A percentile compares a stretch with the other conserved stretches of the same genome.
Conservation (phyloP, 176 grass and related monocot species). For the Coix lacrymajobi region DNA sequence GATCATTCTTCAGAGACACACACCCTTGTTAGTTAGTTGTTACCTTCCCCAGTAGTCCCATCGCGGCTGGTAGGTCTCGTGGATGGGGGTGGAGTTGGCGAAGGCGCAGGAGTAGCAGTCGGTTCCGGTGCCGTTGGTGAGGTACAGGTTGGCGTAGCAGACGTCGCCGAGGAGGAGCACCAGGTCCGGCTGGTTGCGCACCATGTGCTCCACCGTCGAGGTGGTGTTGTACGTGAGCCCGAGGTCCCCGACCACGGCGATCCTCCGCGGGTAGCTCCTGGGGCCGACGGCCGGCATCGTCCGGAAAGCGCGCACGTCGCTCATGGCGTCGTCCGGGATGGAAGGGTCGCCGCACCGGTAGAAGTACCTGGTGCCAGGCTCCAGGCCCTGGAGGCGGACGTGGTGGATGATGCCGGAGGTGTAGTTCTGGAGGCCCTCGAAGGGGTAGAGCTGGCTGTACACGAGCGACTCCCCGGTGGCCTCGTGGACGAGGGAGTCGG, state of each 20-base stretch:
- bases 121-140: slow-evolving; percentile 71
- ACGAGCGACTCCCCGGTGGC: slow-evolving; percentile 61
- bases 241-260: slow-evolving; percentile 79
- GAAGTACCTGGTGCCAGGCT: slow-evolving; percentile 48
- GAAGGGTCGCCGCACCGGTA: slow-evolving; percentile 77
- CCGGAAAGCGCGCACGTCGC: slow-evolving; percentile 50
- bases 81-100: slow-evolving; percentile 53
- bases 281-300: slow-evolving; percentile 72
- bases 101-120: slow-evolving; percentile 83
- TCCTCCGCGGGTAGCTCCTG: slow-evolving; percentile 50
- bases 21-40: no score
- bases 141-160: slow-evolving; percentile 79
- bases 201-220: slow-evolving; percentile 75
- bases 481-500: slow-evolving; percentile 24
- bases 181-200: slow-evolving; percentile 66
- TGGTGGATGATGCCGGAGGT: slow-evolving; percentile 96
- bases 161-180: slow-evolving; percentile 78
- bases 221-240: slow-evolving; percentile 88
- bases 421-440: slow-evolving; percentile 77
- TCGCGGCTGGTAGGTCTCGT: slow-evolving; percentile 82
- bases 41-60: slow-evolving; percentile 98
- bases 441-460: slow-evolving; percentile 89
- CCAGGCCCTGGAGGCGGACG: slow-evolving; percentile 57
- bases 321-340: slow-evolving; percentile 42
- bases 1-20: neutral